Evolutionary conservation across 2,329 filamentous ascomycete species (phyloP).

Genomic region (Davidsoniella virescens): DNA sequence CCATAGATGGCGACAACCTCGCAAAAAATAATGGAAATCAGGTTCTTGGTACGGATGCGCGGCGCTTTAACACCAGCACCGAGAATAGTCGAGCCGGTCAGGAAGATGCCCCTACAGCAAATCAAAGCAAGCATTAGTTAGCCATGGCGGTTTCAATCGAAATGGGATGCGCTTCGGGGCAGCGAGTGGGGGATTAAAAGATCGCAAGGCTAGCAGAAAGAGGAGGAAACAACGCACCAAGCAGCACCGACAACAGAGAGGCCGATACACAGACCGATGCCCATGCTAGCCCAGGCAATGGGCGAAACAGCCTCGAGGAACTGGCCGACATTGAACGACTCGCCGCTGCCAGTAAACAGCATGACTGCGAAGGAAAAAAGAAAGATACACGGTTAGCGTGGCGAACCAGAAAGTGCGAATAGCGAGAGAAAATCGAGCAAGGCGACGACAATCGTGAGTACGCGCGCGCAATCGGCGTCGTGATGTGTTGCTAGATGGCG

Average conservation of each 20-base stretch:
- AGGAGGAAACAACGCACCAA: slow-evolving; percentile 47
- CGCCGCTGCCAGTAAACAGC: slow-evolving; percentile 93
- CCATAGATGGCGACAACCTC: slow-evolving; percentile 99
- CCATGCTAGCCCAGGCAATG: slow-evolving; percentile 80
- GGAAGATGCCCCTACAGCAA: slow-evolving; percentile 81
- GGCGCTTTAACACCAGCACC: slow-evolving; percentile 93
- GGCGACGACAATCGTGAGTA: not conserved
- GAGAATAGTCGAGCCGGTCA: slow-evolving; percentile 92
- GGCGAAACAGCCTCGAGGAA: slow-evolving; percentile 92
- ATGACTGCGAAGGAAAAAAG: slow-evolving; percentile 51
- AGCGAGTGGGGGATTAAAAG: not conserved
- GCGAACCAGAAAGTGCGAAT: not conserved
- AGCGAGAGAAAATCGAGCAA: not conserved
- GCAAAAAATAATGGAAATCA: slow-evolving; percentile 99
- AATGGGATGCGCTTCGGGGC: not conserved
- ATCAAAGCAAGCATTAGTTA: not conserved
- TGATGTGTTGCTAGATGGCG: not conserved
- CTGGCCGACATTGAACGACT: slow-evolving; percentile 90
- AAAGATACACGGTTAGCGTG: not conserved
- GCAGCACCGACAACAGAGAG: slow-evolving; percentile 92
- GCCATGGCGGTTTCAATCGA: not conserved
- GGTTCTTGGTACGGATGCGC: slow-evolving; percentile 95
- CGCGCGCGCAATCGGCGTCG: not conserved
- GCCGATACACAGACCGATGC: slow-evolving; percentile 88
- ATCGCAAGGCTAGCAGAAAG: not conserved